Percentiles rank a stretch among this genome's conserved stretches.
These are phyloP conservation scores for Flaveria ramosissima DNA, from an alignment of 129 eudicot species.

Conservation along the genomic window DNA sequence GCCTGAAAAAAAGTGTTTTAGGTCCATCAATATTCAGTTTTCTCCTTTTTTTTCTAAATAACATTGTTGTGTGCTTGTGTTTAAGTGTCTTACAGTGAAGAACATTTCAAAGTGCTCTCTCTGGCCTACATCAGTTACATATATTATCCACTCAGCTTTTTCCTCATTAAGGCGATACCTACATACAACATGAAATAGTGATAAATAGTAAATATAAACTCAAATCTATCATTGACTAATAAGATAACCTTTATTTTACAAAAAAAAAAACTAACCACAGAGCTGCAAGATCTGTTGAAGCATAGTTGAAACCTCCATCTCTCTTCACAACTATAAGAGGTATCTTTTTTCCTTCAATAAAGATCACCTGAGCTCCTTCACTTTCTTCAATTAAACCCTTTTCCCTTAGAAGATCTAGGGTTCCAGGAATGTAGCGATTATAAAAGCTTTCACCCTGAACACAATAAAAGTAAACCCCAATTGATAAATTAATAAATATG, in stretches of 20 bases:
- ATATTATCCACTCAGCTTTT: slow-evolving; percentile 90
- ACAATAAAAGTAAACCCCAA: neutral
- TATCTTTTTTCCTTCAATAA: slow-evolving; percentile 72
- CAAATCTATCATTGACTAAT: neutral
- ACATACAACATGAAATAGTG: slow-evolving; percentile 6
- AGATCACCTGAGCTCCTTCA: slow-evolving; percentile 92
- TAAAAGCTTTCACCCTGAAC: slow-evolving; percentile 94
- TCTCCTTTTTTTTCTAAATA: neutral
- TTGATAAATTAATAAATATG: neutral
- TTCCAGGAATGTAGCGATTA: slow-evolving; percentile 77
- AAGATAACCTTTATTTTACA: neutral
- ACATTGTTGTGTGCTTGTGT: neutral
- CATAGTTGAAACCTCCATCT: slow-evolving; percentile 98
- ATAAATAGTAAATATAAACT: neutral
- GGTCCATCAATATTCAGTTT: neutral
- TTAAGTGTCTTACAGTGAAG: slow-evolving; percentile 66
- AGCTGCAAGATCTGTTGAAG: slow-evolving; percentile 97
- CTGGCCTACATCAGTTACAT: slow-evolving; percentile 95
- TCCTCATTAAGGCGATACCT: slow-evolving; percentile 97
- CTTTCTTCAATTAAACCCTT: slow-evolving; percentile 84
- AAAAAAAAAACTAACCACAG: slow-evolving; percentile 70
- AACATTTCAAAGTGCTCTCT: slow-evolving; percentile 94
- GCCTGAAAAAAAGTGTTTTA: slow-evolving; percentile 46
- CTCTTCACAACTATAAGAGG: slow-evolving; percentile 94
- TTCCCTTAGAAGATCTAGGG: slow-evolving; percentile 52